phyloP scores from a whole-genome alignment of 257 asterid species.

The Nicotiana noctiflora region DNA sequence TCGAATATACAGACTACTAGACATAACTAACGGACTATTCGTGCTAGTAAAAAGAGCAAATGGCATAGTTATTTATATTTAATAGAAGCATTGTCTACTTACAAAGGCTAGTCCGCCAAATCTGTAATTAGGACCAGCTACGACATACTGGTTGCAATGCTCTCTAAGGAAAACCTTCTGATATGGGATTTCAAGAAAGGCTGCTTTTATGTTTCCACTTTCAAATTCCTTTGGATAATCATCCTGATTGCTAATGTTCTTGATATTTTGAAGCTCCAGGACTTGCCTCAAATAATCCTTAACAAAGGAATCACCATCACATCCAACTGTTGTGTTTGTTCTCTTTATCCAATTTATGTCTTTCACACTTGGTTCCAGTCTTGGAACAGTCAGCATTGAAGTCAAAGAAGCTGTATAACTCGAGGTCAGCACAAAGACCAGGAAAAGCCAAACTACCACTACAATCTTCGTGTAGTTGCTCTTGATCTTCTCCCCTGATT shows the following conservation, averaged over 20 bases:
- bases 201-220: conserved; percentile 26
- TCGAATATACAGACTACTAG: background rate
- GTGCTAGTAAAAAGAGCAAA: background rate
- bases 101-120: conserved; percentile 34
- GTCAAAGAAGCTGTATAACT: conserved; percentile 34
- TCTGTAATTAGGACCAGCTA: conserved; percentile 25
- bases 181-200: conserved; percentile 35
- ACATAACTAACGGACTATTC: background rate
- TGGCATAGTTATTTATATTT: background rate
- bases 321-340: conserved; percentile 30
- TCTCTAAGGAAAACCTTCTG: conserved; percentile 26
- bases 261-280: conserved; percentile 20
- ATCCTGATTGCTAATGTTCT: background rate
- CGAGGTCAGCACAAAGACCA: conserved; percentile 26
- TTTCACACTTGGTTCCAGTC: conserved; percentile 26
- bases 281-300: conserved; percentile 20
- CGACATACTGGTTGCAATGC: conserved; percentile 22
- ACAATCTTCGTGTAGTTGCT: conserved; percentile 26
- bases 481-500: conserved; percentile 20
- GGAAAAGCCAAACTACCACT: conserved; percentile 28
- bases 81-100: background rate
- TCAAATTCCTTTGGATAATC: conserved; percentile 18
- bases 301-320: conserved; percentile 34
- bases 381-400: conserved; percentile 28
- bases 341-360: conserved; percentile 16